Conservation (phyloP, 2,329 filamentous ascomycete species). For the Trichoderma sp. region DNA sequence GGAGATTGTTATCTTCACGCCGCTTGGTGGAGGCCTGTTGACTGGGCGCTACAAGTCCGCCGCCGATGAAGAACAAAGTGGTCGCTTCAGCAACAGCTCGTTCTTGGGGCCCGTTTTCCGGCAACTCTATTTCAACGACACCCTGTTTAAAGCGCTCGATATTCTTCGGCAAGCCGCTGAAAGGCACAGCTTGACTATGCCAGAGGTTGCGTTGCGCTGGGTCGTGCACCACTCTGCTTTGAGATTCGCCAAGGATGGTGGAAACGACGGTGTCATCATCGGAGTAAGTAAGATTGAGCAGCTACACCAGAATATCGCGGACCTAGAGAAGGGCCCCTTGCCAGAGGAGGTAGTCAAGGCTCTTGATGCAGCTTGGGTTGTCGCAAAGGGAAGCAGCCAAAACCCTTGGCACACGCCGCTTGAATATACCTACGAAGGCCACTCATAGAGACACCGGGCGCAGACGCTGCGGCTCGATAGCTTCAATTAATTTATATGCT, state of each 20-base stretch:
- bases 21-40: constrained; percentile 20
- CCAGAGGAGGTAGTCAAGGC: constrained; percentile 68
- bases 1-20: constrained; percentile 21
- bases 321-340: constrained; percentile 64
- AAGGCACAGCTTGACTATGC: constrained; percentile 65
- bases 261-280: constrained; percentile 55
- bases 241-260: constrained; percentile 39
- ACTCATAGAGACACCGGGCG: background rate
- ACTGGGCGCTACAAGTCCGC: constrained; percentile 7
- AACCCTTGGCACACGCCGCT: constrained; percentile 20
- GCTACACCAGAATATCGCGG: constrained; percentile 53
- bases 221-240: constrained; percentile 65
- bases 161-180: constrained; percentile 65
- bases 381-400: constrained; percentile 14
- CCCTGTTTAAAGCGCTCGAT: constrained; percentile 59
- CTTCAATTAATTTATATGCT: background rate
- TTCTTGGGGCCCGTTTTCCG: constrained; percentile 8
- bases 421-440: constrained; percentile 19
- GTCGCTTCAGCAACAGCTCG: constrained; percentile 11
- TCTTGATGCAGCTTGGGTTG: constrained; percentile 20
- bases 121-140: constrained; percentile 63
- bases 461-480: background rate
- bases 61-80: background rate
- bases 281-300: constrained; percentile 55
- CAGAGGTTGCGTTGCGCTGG: constrained; percentile 73